Conservation (phyloP, 2,329 filamentous ascomycete species). For the Fusarium hainanense region DNA sequence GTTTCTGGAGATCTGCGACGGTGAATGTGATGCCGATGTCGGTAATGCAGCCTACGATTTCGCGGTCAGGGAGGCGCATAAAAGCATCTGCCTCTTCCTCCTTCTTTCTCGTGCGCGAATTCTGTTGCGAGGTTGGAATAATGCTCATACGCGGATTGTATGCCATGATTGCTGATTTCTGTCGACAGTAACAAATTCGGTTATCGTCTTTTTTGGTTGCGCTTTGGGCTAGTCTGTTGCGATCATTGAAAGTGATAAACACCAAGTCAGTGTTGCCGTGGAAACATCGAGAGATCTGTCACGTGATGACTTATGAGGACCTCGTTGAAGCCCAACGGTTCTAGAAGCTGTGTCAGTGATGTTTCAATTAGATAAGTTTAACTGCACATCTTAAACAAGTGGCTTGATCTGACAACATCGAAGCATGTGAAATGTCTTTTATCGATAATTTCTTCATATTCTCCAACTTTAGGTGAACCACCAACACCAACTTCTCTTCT, state of each 20-base stretch:
- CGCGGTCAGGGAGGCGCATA: conserved; percentile 72
- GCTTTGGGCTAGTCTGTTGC: conserved; percentile 15
- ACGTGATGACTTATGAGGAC: conserved; percentile 32
- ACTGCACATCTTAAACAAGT: conserved; percentile 20
- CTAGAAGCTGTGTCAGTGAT: conserved; percentile 8
- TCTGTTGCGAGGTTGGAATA: conserved; percentile 63
- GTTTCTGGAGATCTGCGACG: conserved; percentile 88
- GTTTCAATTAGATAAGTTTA: conserved; percentile 4
- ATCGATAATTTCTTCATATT: not conserved
- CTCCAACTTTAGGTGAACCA: not conserved
- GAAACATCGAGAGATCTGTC: conserved; percentile 32
- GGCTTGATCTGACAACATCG: conserved; percentile 2
- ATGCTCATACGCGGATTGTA: conserved; percentile 72
- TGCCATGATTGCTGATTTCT: conserved; percentile 57
- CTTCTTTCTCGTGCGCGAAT: conserved; percentile 66
- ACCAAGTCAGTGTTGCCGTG: conserved; percentile 40
- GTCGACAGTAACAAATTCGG: not conserved
- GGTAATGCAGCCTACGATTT: conserved; percentile 96
- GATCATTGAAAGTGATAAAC: conserved; percentile 38
- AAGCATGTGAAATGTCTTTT: not conserved
- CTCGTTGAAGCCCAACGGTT: not conserved
- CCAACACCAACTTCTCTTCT: not conserved
- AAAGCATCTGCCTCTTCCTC: conserved; percentile 69
- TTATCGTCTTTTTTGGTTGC: conserved; percentile 8
- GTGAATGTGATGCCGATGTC: conserved; percentile 95